These are phyloP conservation scores for Microdochium nivale DNA, from an alignment of 2,329 filamentous ascomycete genomes.

Conservation along the genomic window DNA sequence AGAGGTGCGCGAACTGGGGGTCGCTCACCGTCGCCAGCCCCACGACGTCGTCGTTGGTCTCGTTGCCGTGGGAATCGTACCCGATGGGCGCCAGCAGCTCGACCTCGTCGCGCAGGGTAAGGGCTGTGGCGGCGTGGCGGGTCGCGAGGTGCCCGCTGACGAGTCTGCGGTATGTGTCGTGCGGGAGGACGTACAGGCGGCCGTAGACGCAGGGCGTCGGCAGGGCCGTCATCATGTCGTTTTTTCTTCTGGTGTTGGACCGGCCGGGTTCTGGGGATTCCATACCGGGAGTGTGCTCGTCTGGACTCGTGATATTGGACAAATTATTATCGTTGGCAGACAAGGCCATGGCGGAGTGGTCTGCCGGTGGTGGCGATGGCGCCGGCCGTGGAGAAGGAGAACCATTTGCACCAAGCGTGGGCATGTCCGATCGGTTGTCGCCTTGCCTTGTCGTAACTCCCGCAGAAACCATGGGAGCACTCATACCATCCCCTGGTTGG, in stretches of 20 bases:
- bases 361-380: too few species aligned
- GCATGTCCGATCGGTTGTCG: too few species aligned
- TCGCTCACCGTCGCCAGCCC: background rate
- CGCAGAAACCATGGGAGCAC: too few species aligned
- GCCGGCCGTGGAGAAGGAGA: too few species aligned
- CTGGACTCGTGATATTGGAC: too few species aligned
- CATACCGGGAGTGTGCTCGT: too few species aligned
- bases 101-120: background rate
- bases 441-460: too few species aligned
- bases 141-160: background rate
- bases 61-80: background rate
- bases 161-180: background rate
- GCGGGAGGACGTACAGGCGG: background rate
- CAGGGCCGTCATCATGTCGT: background rate
- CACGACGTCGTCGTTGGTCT: background rate
- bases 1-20: background rate
- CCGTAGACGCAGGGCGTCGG: background rate
- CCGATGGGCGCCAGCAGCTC: background rate
- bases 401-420: too few species aligned
- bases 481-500: background rate
- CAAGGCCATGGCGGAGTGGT: too few species aligned
- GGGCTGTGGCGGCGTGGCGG: background rate
- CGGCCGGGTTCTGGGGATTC: too few species aligned
- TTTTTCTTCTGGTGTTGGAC: background rate
- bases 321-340: too few species aligned